A percentile compares a stretch with the other conserved stretches of the same genome.
These are phyloP conservation scores for Aureobasidium subglaciale DNA, from an alignment of 2,329 filamentous ascomycete species.

Conservation along the genomic window DNA sequence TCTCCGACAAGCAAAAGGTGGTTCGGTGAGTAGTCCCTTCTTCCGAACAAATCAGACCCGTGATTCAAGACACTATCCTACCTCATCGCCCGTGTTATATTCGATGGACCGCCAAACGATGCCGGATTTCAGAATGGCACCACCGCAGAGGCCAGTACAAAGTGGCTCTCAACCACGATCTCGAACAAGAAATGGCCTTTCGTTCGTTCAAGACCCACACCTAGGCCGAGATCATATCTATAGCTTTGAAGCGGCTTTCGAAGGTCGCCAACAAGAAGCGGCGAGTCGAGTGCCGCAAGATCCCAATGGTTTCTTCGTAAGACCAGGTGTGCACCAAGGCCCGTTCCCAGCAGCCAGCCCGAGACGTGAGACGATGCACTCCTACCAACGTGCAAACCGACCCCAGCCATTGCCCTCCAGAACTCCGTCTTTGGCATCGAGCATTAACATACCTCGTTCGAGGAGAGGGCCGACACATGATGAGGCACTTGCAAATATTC, in stretches of 20 bases:
- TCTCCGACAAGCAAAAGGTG: background rate
- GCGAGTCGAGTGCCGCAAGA: constrained; percentile 15
- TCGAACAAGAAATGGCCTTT: constrained; percentile 29
- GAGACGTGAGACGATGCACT: background rate
- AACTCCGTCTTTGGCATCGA: constrained; percentile 11
- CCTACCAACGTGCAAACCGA: constrained; percentile 8
- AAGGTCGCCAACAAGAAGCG: background rate
- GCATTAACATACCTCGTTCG: background rate
- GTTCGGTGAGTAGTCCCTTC: background rate
- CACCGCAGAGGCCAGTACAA: background rate
- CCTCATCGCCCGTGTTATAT: background rate
- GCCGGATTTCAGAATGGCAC: background rate
- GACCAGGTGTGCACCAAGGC: background rate
- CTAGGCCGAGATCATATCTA: background rate
- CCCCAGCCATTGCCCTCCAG: constrained; percentile 16
- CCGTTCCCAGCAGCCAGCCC: background rate
- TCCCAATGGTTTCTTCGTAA: constrained; percentile 16
- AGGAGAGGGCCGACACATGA: background rate
- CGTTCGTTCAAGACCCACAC: constrained; percentile 29
- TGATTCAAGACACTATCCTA: background rate
- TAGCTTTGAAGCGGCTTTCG: background rate
- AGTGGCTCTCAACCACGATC: background rate
- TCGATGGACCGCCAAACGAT: background rate
- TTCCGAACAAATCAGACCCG: background rate
- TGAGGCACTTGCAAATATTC: constrained; percentile 18